Evolutionary conservation across 2,329 filamentous ascomycete species (phyloP), one percentile per base, ranked within the genome.

Genomic region (Fusarium dlaminii): DNA sequence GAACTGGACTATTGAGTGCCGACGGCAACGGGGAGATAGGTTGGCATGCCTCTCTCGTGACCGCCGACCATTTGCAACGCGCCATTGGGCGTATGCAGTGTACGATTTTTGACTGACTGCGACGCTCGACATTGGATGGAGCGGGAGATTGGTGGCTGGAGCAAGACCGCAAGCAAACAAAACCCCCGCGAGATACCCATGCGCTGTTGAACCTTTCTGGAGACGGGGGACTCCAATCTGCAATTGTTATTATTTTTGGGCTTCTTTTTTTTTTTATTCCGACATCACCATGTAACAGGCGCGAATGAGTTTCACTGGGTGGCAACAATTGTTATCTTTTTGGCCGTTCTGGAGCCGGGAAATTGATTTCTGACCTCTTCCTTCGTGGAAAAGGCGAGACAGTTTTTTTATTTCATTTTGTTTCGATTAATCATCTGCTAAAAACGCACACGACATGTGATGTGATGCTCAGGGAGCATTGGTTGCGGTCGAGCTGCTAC

Each of bases 131-230:
- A 70, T 68, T 73, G 70, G 72, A 78, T 66, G 71, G 64, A 75
- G 62, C 75, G 75, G 68, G 76, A 78, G 75, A 77, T 78, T 78
- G 70, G 75, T 78, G 75, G 77, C 70, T 75, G 69, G 68, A 74
- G 68, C 64, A 73, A 75, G 72, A 76, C 67, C 67, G 68, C 75
- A 54, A 74, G 70, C 66, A 76, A 77, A 75, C 75, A 74, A 78
- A 76, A 74, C 68, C 77, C 70, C 73, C 75, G 75, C 73, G 66
- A 79, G 76, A 79, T 79, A 79, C 75, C 77, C 77, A 78, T 78
- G 74, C 73, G 72, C 66, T 75, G 67, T 71, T 75, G 69, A 74
- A 68, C 66, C 52, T 73, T 77, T 79, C 62, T 79, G 77, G 77
- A 79, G 77, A 79, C 54, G 74, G 77, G 70, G 75, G 70, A 70